Base-by-base conservation (phyloP, 805 yeast genomes). In the Suhomyces sp. region DNA sequence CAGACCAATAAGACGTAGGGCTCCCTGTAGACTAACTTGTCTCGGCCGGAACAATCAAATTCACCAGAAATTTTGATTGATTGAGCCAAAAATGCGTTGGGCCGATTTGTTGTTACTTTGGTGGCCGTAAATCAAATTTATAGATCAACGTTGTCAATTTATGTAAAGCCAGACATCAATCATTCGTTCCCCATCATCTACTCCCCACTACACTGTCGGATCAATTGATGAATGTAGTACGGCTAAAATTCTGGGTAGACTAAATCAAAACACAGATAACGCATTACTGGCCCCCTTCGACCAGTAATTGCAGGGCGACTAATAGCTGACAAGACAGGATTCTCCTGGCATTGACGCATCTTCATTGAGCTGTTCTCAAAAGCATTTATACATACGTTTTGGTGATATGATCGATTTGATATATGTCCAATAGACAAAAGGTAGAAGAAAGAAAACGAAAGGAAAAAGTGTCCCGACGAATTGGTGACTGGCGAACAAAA, bases 381-480 rank as follows among this genome's bases (percentile, higher is more conserved):
- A 15, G 4, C 22, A 45, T 12, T 13, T 29, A 45, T 25, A 45
- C 48, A 15, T 45, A 45, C 48, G 41, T 27, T 41, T 45, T 45
- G 48, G 48, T 45, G 48, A 45, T 45, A 45, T 19, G 48, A 33
- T 45, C 41, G 41, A 37, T 37, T 37, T 45, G 48, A 33, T 45
- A 45, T 44, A 35, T 33, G 35, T 45, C 41, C 49, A 53, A 43
- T 20, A 27, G 37, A 43, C 44, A 25, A 25, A 49, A 45, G 41
- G 27, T 33, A 33, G 41, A 20, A 24, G 31, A 24, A 49, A 44
- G 43, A 41, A 29, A 44, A 44, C 47, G 43, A 45, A 44, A 37
- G 43, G 15, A 47, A 52, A 49, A 52, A 52, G 29, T 37, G 31
- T 29, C 31, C 46, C 43, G 44, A 40, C 37, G 48, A 44, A 33